Evolutionary conservation across 2,329 filamentous ascomycete species (phyloP).

Genomic region (Microcyclospora pomicola): DNA sequence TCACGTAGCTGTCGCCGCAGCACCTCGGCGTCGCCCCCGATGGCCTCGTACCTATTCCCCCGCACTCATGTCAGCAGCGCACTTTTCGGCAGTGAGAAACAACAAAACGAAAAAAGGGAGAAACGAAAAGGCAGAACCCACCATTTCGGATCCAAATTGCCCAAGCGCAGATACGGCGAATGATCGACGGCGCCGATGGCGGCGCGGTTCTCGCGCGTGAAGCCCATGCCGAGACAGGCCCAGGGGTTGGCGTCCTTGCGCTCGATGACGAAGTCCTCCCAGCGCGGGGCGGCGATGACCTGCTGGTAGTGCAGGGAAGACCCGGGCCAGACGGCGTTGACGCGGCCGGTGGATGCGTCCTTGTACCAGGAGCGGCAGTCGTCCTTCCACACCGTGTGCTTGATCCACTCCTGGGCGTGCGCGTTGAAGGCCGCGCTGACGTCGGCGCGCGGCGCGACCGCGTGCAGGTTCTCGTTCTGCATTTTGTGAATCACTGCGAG

Average conservation of each 20-base stretch:
- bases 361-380: slow-evolving; percentile 34
- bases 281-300: slow-evolving; percentile 26
- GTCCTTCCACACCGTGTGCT: slow-evolving; percentile 36
- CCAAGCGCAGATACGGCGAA: slow-evolving; percentile 26
- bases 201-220: slow-evolving; percentile 18
- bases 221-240: slow-evolving; percentile 31
- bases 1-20: slow-evolving; percentile 10
- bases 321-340: slow-evolving; percentile 38
- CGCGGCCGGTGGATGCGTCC: slow-evolving; percentile 33
- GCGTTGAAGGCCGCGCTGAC: slow-evolving; percentile 31
- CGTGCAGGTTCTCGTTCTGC: slow-evolving; percentile 32
- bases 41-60: slow-evolving; percentile 9
- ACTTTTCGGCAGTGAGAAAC: too few relatives aligned
- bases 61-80: background rate
- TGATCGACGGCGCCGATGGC: slow-evolving; percentile 17
- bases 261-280: slow-evolving; percentile 31
- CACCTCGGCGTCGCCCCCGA: slow-evolving; percentile 12
- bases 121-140: slow-evolving; percentile 3
- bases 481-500: slow-evolving; percentile 32
- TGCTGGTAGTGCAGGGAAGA: slow-evolving; percentile 36
- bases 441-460: slow-evolving; percentile 27
- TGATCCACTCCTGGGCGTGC: slow-evolving; percentile 31
- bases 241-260: slow-evolving; percentile 29
- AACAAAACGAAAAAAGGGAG: too few relatives aligned
- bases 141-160: slow-evolving; percentile 32